phyloP scores from a whole-genome alignment of 2,329 filamentous ascomycete genomes.

The Nemania sp. region DNA sequence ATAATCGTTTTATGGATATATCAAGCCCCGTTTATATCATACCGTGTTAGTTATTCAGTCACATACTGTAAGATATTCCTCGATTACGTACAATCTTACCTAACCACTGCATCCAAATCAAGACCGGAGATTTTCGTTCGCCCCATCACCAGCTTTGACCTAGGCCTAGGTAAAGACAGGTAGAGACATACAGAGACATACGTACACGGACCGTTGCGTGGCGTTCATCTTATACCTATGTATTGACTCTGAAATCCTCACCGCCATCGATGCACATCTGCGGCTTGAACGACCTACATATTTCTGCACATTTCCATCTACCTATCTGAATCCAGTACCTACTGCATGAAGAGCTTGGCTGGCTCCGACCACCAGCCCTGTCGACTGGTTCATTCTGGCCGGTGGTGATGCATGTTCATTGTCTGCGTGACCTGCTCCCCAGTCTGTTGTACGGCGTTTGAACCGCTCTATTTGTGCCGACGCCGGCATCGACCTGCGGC shows the following conservation, averaged over 20 bases:
- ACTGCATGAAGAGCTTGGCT: background rate
- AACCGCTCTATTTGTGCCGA: constrained; percentile 7
- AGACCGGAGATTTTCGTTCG: background rate
- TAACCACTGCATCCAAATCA: too few relatives aligned
- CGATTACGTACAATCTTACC: too few relatives aligned
- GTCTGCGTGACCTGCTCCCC: constrained; percentile 12
- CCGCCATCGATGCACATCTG: constrained; percentile 15
- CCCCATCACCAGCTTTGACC: background rate
- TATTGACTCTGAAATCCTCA: constrained; percentile 22
- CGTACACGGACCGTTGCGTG: background rate
- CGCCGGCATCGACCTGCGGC: background rate
- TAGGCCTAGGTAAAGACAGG: too few relatives aligned
- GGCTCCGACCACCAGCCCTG: background rate
- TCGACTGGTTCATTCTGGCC: constrained; percentile 19
- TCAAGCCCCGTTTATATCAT: too few relatives aligned
- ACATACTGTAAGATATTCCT: too few relatives aligned
- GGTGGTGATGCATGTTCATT: background rate
- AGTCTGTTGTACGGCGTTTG: constrained; percentile 14
- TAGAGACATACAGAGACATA: too few relatives aligned
- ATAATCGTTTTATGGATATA: too few relatives aligned
- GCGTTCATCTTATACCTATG: constrained; percentile 8
- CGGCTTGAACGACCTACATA: background rate
- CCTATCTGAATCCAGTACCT: background rate
- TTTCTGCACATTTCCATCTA: too few relatives aligned
- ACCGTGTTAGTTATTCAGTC: too few relatives aligned